These are phyloP conservation scores for Sporodiniella umbellata DNA, from an alignment of 371 early-diverging fungal species.

Conservation along the genomic window DNA sequence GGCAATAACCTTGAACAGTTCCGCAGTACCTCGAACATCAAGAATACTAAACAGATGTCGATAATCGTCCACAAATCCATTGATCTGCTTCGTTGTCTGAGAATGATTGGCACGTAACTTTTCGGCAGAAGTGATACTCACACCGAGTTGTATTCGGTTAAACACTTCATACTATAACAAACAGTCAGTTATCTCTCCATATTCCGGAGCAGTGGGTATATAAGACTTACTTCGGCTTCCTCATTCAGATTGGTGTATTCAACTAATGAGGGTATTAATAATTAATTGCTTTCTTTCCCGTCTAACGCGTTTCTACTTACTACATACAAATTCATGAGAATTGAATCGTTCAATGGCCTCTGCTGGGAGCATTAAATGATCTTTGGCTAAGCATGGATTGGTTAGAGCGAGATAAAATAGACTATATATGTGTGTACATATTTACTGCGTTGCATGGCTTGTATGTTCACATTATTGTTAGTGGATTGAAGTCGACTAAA, in stretches of 20 bases:
- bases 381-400: not conserved
- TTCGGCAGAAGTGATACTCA: conserved; percentile 28
- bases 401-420: too few relatives aligned
- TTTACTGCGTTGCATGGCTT: not conserved
- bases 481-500: not conserved
- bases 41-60: not conserved
- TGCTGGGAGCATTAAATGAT: conserved; percentile 1
- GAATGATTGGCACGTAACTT: conserved; percentile 26
- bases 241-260: conserved; percentile 25
- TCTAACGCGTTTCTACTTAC: conserved; percentile 27
- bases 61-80: not conserved
- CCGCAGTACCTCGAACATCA: not conserved
- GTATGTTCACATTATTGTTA: conserved; percentile 1
- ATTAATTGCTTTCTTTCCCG: too few relatives aligned
- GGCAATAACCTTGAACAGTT: conserved; percentile 7
- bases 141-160: conserved; percentile 33
- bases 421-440: not conserved
- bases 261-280: conserved; percentile 8
- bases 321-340: conserved; percentile 17
- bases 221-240: conserved; percentile 27
- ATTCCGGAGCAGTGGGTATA: not conserved
- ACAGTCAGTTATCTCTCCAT: not conserved
- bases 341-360: conserved; percentile 16
- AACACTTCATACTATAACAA: conserved; percentile 33
- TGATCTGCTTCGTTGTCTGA: conserved; percentile 3